Base-by-base conservation (phyloP, 2,329 filamentous ascomycete species). In the Coniella lustricola region DNA sequence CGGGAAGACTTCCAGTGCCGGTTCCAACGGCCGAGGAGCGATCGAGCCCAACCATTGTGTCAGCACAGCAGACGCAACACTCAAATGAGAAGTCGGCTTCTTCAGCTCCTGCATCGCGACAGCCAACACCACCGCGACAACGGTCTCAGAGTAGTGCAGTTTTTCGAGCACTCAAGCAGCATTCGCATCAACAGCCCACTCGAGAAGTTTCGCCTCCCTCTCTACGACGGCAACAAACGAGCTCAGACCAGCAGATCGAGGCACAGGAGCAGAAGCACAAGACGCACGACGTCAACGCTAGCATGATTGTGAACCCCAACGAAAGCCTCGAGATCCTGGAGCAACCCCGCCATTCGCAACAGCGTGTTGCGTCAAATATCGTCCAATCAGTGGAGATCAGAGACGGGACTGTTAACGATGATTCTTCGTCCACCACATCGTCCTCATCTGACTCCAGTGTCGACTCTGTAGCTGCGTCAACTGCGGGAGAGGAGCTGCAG, bases 261-360 rank as follows among this genome's bases (percentile, higher is more conserved):
- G n/a, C 36, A 33, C 16, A 31, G 13, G 31, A 21, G 16, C 18
- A 14, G 7, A 32, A 33, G 10, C 21, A 13, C 31, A 14, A 29
- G 3, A 25, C 22, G 13, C 5, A 4, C 20, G 38, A 48, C 20
- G n/a, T 44, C n/a, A 50, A 44, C 25, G 18, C 16, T 16, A 50
- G 50, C 33, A 53, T 48, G 48, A 41, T 47, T 36, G 50, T 50
- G 14, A 49, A 51, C 16, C 20, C 44, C 13, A 39, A 46, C 29
- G 42, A 49, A 12, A 51, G 49, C 33, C 34, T 49, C 9, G 49
- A 51, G 18, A 18, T 31, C 7, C 13, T n/a, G n/a, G 14, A 37
- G 10, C 22, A 20, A 20, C n/a, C 17, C 12, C 34, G 34, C 12
- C 12, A n/a, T 44, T 32, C 29, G 20, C 10, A 7, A 29, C 46